Conservation (phyloP, 768 basidiomycete species). For the Hygrophorus pudorinus region DNA sequence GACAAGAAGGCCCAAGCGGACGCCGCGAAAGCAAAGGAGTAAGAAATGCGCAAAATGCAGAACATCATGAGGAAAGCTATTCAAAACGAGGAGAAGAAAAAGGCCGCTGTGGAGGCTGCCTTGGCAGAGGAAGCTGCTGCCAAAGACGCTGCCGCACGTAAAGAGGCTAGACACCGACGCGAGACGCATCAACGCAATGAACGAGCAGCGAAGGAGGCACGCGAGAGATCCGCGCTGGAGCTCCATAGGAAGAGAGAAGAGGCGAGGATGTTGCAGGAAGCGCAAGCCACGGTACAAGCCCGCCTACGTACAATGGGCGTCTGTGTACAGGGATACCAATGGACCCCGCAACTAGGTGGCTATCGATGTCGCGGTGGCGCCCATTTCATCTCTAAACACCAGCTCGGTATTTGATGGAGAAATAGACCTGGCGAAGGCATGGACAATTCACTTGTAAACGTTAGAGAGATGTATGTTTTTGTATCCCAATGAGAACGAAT, state of each 20-base stretch:
- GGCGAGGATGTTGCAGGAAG: conserved; percentile 21
- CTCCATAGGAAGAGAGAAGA: conserved; percentile 16
- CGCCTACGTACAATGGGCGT: conserved; percentile 37
- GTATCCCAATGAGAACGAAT: too few relatives aligned
- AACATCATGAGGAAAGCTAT: conserved; percentile 8
- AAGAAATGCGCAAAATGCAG: conserved; percentile 15
- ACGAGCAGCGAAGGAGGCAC: conserved; percentile 10
- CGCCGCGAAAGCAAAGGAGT: conserved; percentile 14
- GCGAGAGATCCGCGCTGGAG: neutral
- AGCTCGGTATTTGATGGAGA: conserved; percentile 16
- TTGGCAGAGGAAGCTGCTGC: conserved; percentile 12
- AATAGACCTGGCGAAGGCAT: too few relatives aligned
- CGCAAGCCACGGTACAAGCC: conserved; percentile 33
- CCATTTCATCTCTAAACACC: conserved; percentile 26
- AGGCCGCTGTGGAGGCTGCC: conserved; percentile 11
- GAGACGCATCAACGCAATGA: conserved; percentile 20
- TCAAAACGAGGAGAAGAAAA: conserved; percentile 11
- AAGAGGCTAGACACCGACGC: conserved; percentile 10
- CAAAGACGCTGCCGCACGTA: conserved; percentile 17
- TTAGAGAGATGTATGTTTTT: too few relatives aligned
- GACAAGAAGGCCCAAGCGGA: conserved; percentile 25
- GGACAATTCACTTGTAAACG: too few relatives aligned
- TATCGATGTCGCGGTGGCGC: conserved; percentile 37
- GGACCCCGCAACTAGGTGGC: conserved; percentile 29
- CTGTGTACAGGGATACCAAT: conserved; percentile 35